phyloP scores from a whole-genome alignment of 2,329 filamentous ascomycete genomes.

The Calonectria naviculata region DNA sequence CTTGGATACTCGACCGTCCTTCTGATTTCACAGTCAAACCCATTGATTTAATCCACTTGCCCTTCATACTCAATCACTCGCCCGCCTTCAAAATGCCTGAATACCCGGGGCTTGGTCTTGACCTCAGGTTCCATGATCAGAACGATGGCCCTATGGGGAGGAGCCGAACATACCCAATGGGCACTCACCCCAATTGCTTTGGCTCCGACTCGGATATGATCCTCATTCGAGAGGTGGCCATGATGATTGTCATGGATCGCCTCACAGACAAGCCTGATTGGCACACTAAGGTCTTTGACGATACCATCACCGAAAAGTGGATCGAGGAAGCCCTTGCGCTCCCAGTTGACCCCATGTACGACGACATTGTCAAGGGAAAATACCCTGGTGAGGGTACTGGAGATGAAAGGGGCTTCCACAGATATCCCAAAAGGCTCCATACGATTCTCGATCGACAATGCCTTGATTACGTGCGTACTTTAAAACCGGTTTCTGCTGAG shows the following conservation, averaged over 20 bases:
- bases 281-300: slow-evolving; percentile 43
- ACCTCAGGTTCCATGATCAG: slow-evolving; percentile 9
- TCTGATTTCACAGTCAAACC: not conserved
- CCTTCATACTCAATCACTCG: not conserved
- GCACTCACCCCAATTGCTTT: slow-evolving; percentile 1
- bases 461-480: slow-evolving; percentile 26
- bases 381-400: not conserved
- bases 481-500: not conserved
- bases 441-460: slow-evolving; percentile 24
- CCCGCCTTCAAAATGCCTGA: not conserved
- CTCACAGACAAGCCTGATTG: slow-evolving; percentile 52
- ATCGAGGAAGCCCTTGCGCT: slow-evolving; percentile 23
- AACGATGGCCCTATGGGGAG: not conserved
- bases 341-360: slow-evolving; percentile 2
- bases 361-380: slow-evolving; percentile 13
- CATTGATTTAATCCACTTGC: too few relatives aligned
- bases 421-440: not conserved
- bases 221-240: slow-evolving; percentile 46
- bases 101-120: slow-evolving; percentile 8
- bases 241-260: slow-evolving; percentile 47
- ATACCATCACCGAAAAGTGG: slow-evolving; percentile 38
- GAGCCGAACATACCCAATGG: not conserved
- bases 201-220: slow-evolving; percentile 14
- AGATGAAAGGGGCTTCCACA: not conserved
- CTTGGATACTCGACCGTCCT: too few relatives aligned